These are phyloP conservation scores for Ochetophila trinervis DNA, from an alignment of 306 rosid genomes.

Conservation along the genomic window DNA sequence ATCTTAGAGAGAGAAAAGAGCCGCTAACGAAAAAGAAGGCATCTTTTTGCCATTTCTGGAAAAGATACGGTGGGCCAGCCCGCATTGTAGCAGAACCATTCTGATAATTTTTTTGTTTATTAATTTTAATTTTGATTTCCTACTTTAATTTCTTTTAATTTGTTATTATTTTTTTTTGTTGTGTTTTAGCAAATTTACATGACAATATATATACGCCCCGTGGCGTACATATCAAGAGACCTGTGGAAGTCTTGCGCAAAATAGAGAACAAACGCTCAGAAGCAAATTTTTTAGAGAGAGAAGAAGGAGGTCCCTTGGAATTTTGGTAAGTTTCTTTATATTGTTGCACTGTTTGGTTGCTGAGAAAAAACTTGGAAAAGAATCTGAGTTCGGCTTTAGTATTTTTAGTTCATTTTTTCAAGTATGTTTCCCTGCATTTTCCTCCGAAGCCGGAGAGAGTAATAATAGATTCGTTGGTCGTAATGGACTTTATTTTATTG, in stretches of 20 bases:
- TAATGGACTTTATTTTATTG: not conserved
- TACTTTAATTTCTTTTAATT: no score
- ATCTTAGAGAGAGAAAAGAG: not conserved
- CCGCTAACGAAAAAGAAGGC: not conserved
- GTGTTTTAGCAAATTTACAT: not conserved
- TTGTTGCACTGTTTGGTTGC: slow-evolving; percentile 21
- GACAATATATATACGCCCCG: not conserved
- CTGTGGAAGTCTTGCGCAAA: not conserved
- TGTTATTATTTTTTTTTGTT: no score
- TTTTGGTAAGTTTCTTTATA: slow-evolving; percentile 20
- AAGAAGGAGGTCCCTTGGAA: slow-evolving; percentile 3
- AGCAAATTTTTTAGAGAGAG: not conserved
- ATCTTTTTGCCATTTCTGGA: slow-evolving; percentile 16
- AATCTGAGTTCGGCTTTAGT: not conserved
- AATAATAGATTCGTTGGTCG: not conserved
- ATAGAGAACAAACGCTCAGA: not conserved
- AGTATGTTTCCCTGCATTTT: not conserved
- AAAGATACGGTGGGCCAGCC: slow-evolving; percentile 37
- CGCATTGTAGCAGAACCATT: not conserved
- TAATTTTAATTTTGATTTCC: no score
- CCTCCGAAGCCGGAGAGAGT: not conserved
- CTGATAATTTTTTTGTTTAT: no score
- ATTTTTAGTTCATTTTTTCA: not conserved
- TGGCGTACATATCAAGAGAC: not conserved
- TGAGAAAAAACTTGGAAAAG: slow-evolving; percentile 2